Conservation (phyloP, 306 rosid species). For the Inga oerstediana region DNA sequence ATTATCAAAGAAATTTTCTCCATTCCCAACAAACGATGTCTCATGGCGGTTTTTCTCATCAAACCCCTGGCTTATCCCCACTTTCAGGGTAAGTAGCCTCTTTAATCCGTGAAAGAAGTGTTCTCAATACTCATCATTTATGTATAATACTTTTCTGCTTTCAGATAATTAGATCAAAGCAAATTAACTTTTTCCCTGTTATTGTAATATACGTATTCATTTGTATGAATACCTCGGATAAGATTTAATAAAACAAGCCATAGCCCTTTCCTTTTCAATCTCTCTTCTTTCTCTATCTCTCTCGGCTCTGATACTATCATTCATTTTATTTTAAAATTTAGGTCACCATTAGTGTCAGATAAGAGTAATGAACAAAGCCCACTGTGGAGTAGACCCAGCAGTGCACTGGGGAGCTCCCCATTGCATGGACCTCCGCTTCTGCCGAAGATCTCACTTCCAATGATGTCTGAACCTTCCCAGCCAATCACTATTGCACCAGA, state of each 20-base stretch:
- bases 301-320: neutral
- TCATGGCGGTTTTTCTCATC: neutral
- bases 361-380: neutral
- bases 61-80: neutral
- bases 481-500: neutral
- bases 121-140: neutral
- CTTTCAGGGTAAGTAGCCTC: slow-evolving; percentile 19
- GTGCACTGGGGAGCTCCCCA: neutral
- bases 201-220: neutral
- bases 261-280: neutral
- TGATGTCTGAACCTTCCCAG: neutral
- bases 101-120: neutral
- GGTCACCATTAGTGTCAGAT: slow-evolving; percentile 10
- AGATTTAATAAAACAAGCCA: neutral
- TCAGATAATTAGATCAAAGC: neutral
- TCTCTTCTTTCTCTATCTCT: neutral
- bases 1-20: neutral
- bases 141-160: neutral
- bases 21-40: neutral
- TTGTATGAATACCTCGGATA: neutral
- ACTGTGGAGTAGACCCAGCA: neutral
- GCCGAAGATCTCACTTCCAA: neutral
- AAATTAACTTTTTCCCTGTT: neutral
- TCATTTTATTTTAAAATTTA: slow-evolving; percentile 11
- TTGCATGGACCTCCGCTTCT: neutral